Percentiles rank a stretch among this genome's conserved stretches.
Evolutionary conservation across 345 rosid genomes (phyloP).

Genomic region (Erodium maritimum): DNA sequence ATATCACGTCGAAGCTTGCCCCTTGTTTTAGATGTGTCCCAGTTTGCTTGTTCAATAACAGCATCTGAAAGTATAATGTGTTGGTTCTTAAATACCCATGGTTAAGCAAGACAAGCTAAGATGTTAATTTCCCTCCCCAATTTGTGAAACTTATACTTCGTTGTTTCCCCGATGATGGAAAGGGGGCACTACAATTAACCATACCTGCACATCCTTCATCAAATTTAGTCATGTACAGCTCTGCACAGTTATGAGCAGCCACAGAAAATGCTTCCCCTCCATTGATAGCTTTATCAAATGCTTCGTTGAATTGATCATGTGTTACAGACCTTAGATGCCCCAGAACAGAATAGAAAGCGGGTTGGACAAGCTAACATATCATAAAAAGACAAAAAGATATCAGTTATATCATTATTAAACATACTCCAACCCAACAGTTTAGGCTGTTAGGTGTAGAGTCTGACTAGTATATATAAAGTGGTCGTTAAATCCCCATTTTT

Average conservation of each 20-base stretch:
- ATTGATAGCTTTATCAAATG: conserved; percentile 63
- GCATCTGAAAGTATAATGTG: conserved; percentile 38
- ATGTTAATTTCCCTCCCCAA: neutral
- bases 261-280: conserved; percentile 61
- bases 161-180: neutral
- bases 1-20: conserved; percentile 68
- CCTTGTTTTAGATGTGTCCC: conserved; percentile 65
- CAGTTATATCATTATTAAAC: too few species aligned
- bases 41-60: conserved; percentile 59
- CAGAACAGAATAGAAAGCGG: conserved; percentile 57
- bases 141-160: neutral
- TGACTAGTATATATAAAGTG: too few species aligned
- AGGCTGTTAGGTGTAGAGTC: too few species aligned
- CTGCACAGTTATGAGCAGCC: conserved; percentile 40
- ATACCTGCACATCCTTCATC: conserved; percentile 65
- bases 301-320: conserved; percentile 49
- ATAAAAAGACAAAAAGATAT: conserved; percentile 4
- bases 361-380: conserved; percentile 63
- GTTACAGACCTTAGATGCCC: conserved; percentile 64
- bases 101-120: neutral
- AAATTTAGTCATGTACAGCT: conserved; percentile 35
- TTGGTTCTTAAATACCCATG: neutral
- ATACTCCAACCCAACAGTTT: too few species aligned
- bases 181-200: neutral
- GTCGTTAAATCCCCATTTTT: too few species aligned